Base-by-base conservation (phyloP, 352 stramenopile species). In the Elongisporangium undulatum region DNA sequence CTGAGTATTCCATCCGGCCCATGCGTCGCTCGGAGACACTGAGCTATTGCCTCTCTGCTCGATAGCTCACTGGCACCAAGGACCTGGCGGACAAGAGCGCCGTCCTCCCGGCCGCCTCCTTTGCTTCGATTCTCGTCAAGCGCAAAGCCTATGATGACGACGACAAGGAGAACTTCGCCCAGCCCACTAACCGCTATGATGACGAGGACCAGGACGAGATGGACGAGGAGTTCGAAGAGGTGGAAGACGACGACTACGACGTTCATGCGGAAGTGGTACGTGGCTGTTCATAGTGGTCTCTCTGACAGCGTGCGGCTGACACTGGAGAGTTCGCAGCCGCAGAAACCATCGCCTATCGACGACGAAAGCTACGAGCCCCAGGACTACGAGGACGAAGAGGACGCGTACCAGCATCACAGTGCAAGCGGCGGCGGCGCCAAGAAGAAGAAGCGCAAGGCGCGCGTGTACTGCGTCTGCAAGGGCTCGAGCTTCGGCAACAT, bases 401-500 rank as follows among this genome's bases (percentile, higher is more conserved):
- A 62, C 13, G 45, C 34, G 34, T 45, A 45, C 34, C 34, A 45
- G 34, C 12, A 45, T 45, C 34, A 45, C 34, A 45, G 4, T 17
- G 34, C 34, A 10, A 45, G 34, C 15, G 50, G 5, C 16, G 50
- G 5, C 16, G 48, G 26, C 29, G 55, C 63, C 24, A 79, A 70
- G 54, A 87, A 83, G 59, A 77, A 87, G 56, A 85, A 89, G 48
- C 79, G 84, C 54, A 91, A 89, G 65, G 69, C 71, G 62, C 73
- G 77, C 13, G 53, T 87, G 19, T 93, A 91, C 62, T 93, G 84
- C 61, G 75, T 87, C 41, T 93, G 84, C 74, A 85, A 89, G 52
- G 79, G 79, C 61, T 59, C 65, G 20, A 91, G 79, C 63, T 88
- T 85, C 53, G 81, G 82, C 34, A 82, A 89, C 60, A 93, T 93